phyloP scores from a whole-genome alignment of 192 early-diverging fungal species.

The Podila minutissima region DNA sequence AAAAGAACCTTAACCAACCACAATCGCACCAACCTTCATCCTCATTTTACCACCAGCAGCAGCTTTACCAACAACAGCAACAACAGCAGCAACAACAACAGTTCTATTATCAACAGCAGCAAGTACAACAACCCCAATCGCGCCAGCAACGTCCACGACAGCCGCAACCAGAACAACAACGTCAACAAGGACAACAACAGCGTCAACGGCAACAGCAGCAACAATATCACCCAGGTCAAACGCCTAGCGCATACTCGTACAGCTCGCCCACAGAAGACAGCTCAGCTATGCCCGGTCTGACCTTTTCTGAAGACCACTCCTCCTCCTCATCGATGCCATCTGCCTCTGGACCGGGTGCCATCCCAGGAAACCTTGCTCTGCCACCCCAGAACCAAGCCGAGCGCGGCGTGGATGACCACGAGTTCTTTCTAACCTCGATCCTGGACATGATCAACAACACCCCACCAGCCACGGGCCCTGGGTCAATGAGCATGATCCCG shows the following conservation, averaged over 20 bases:
- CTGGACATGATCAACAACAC: not conserved
- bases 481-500: not conserved
- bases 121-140: not conserved
- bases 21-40: not conserved
- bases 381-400: not conserved
- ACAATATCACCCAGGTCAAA: not conserved
- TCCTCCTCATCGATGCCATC: not conserved
- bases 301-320: constrained; percentile 9
- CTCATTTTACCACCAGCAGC: not conserved
- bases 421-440: constrained; percentile 17
- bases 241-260: no score
- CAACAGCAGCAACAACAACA: not conserved
- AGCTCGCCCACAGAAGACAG: not conserved
- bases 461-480: not conserved
- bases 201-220: not conserved
- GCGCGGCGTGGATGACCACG: not conserved
- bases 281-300: constrained; percentile 5
- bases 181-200: not conserved
- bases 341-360: constrained; percentile 2
- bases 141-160: constrained; percentile 6
- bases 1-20: not conserved
- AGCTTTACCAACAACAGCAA: not conserved
- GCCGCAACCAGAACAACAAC: not conserved
- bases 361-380: not conserved
- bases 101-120: not conserved